Evolutionary conservation across 2,329 filamentous ascomycete genomes (phyloP).

Genomic region (Trichoderma gracile): DNA sequence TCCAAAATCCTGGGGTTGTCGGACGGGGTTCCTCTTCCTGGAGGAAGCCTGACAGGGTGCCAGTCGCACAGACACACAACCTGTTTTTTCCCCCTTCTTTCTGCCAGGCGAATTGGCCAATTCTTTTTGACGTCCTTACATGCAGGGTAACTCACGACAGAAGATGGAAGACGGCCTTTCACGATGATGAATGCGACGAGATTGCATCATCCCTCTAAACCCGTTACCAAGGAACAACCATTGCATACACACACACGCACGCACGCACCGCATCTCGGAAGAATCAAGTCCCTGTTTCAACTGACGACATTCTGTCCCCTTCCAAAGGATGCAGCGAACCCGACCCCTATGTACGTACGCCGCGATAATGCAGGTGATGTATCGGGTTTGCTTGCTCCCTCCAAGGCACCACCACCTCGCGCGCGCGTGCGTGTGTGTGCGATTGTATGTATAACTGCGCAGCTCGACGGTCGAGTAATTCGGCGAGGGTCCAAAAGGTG

Average conservation of each 20-base stretch:
- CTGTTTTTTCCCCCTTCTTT: background rate
- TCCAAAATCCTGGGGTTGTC: background rate
- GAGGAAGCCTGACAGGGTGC: background rate
- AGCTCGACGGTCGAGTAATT: background rate
- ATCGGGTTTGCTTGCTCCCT: background rate
- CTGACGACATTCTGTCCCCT: background rate
- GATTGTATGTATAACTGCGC: no score
- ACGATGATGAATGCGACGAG: background rate
- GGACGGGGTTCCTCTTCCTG: background rate
- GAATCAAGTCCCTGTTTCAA: background rate
- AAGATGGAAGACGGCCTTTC: background rate
- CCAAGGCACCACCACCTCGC: background rate
- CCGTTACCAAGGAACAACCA: background rate
- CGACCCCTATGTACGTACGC: no score
- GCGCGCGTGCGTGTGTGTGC: background rate
- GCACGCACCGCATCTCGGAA: background rate
- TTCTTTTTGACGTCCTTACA: background rate
- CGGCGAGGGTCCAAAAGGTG: conserved; percentile 4
- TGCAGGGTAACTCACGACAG: conserved; percentile 15
- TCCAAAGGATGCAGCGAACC: no score
- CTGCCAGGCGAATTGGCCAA: background rate
- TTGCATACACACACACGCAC: no score
- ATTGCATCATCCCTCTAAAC: conserved; percentile 19
- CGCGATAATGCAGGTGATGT: conserved; percentile 7
- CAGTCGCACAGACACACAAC: background rate